A percentile compares a stretch with the other conserved stretches of the same genome.
Conservation (phyloP, 108 stramenopile genomes). For the Discostella pseudostelligera region DNA sequence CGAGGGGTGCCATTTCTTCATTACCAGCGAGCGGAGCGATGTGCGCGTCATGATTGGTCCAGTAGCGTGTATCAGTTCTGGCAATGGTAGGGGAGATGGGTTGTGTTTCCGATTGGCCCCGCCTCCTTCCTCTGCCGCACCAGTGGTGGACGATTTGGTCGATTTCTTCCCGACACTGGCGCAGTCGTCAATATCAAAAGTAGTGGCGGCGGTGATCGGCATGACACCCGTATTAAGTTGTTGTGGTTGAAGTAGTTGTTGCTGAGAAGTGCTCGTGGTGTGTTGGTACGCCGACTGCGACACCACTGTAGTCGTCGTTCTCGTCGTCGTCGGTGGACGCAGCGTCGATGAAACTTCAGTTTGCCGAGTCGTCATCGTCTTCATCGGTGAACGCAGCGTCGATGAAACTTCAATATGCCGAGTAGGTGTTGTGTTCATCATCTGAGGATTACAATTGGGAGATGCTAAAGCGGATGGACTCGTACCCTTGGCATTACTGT, state of each 20-base stretch:
- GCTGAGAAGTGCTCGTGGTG: conserved; percentile 5
- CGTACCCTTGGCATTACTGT: too few relatives aligned
- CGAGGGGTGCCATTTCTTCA: conserved; percentile 52
- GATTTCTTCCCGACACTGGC: too few relatives aligned
- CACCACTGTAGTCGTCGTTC: not conserved
- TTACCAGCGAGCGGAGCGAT: conserved; percentile 41
- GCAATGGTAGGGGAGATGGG: conserved; percentile 33
- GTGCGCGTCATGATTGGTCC: conserved; percentile 51
- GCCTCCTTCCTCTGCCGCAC: not conserved
- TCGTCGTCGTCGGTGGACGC: not conserved
- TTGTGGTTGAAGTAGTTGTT: too few relatives aligned
- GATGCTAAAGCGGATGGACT: too few relatives aligned
- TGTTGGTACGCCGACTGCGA: too few relatives aligned
- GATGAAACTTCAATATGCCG: not conserved
- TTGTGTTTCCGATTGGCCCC: conserved; percentile 20
- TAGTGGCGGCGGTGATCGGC: not conserved
- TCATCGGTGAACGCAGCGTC: not conserved
- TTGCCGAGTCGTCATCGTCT: not conserved
- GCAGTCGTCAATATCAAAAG: not conserved
- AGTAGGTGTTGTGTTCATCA: not conserved
- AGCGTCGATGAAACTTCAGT: not conserved
- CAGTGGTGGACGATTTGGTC: not conserved
- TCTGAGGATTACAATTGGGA: not conserved
- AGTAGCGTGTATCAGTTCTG: conserved; percentile 14
- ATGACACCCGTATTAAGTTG: too few relatives aligned